A percentile compares a stretch with the other conserved stretches of the same genome.
phyloP scores from a whole-genome alignment of 176 grass and related monocot genomes.

The Ensete glaucum region DNA sequence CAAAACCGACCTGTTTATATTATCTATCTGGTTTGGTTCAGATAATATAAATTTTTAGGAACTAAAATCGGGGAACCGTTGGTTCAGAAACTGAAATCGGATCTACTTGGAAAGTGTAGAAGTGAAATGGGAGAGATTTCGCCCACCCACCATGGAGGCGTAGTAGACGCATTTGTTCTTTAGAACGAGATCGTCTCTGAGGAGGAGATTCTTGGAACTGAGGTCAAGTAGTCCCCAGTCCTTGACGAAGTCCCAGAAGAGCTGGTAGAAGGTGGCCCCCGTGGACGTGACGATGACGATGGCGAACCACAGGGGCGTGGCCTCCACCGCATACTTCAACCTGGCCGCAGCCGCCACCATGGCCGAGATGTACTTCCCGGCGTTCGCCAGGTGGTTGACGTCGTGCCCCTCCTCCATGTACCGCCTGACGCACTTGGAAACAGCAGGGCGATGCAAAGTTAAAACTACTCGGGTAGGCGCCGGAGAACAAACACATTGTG shows the following conservation, averaged over 20 bases:
- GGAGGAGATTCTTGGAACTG: constrained; percentile 21
- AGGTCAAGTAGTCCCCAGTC: constrained; percentile 34
- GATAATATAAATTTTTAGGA: no score
- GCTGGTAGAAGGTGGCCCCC: constrained; percentile 30
- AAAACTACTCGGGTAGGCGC: no score
- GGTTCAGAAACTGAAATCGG: not conserved
- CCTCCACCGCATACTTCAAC: constrained; percentile 23
- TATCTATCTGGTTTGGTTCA: no score
- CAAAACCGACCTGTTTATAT: no score
- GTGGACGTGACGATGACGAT: constrained; percentile 15
- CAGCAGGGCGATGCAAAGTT: no score
- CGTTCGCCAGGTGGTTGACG: constrained; percentile 27
- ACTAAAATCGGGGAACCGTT: not conserved
- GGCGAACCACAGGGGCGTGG: constrained; percentile 6
- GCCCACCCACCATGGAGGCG: constrained; percentile 33
- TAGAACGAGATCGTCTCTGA: constrained; percentile 40
- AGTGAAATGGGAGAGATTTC: not conserved
- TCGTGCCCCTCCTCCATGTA: constrained; percentile 32
- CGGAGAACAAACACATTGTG: no score
- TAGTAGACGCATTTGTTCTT: constrained; percentile 34
- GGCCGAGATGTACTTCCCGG: constrained; percentile 41
- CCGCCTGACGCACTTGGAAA: constrained; percentile 27
- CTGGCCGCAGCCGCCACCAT: constrained; percentile 31
- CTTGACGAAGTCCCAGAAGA: constrained; percentile 49
- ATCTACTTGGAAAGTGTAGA: not conserved